Conservation (phyloP, 257 asterid genomes). For the Gentiana macrophylla region DNA sequence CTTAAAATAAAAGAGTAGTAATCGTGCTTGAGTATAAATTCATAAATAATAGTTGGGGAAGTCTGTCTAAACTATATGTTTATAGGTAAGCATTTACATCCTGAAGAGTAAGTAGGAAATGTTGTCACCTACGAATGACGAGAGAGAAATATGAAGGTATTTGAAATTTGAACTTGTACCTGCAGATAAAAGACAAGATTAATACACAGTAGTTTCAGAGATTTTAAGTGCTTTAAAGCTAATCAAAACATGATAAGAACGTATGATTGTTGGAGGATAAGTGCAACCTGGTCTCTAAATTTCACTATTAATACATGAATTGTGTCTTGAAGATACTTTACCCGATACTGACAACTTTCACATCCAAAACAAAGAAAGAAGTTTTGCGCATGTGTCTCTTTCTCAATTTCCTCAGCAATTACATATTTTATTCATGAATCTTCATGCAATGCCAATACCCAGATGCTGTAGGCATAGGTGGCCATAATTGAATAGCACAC, state of each 20-base stretch:
- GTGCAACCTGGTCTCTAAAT: not conserved
- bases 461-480: too few species aligned
- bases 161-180: slow-evolving; percentile 92
- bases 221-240: too few species aligned
- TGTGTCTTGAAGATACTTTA: too few species aligned
- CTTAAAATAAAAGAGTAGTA: too few species aligned
- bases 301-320: not conserved
- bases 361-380: not conserved
- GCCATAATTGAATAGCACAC: too few species aligned
- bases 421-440: not conserved
- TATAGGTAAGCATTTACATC: not conserved
- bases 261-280: not conserved
- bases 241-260: not conserved
- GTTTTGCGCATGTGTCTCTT: not conserved
- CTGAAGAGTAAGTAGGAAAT: slow-evolving; percentile 2
- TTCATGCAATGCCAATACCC: not conserved
- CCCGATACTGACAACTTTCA: too few species aligned
- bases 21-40: too few species aligned
- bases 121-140: slow-evolving; percentile 72
- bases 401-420: not conserved
- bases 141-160: slow-evolving; percentile 95
- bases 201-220: too few species aligned
- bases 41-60: too few species aligned
- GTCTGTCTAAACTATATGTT: too few species aligned
- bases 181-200: slow-evolving; percentile 22